These are phyloP conservation scores for Fusarium hainanense DNA, from an alignment of 2,329 filamentous ascomycete species.

Conservation along the genomic window DNA sequence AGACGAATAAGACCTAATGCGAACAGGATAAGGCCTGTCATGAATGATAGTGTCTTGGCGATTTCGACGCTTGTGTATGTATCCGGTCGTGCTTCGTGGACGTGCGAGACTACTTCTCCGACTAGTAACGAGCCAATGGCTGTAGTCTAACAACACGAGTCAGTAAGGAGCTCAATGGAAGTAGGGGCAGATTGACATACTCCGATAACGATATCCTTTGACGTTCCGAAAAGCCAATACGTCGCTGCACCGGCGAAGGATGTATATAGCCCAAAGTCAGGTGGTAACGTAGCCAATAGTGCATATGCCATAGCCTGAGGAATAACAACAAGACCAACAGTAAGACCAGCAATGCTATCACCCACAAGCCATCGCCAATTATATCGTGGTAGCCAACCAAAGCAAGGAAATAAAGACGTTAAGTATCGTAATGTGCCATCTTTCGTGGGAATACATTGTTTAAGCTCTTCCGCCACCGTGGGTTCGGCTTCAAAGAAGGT, in stretches of 20 bases:
- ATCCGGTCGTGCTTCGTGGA: constrained; percentile 51
- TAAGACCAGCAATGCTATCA: constrained; percentile 40
- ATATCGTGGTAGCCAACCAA: constrained; percentile 9
- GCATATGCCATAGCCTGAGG: constrained; percentile 87
- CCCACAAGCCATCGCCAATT: constrained; percentile 25
- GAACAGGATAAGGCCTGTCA: constrained; percentile 58
- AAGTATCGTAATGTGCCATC: constrained; percentile 4
- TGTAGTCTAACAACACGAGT: constrained; percentile 59
- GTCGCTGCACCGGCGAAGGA: constrained; percentile 84
- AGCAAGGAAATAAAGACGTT: constrained; percentile 9
- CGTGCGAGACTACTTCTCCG: constrained; percentile 57
- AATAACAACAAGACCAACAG: constrained; percentile 75
- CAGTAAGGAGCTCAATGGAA: background rate
- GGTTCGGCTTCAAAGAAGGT: constrained; percentile 9
- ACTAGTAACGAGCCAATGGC: constrained; percentile 64
- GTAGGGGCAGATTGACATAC: constrained; percentile 43
- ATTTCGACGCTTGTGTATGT: constrained; percentile 54
- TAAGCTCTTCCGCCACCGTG: constrained; percentile 2
- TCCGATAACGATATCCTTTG: constrained; percentile 86
- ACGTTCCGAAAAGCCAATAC: constrained; percentile 87
- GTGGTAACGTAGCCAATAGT: constrained; percentile 72
- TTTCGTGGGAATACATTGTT: background rate
- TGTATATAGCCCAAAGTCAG: constrained; percentile 81
- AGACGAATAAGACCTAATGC: constrained; percentile 59
- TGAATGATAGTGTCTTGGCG: constrained; percentile 57